phyloP scores from a whole-genome alignment of 768 basidiomycete species.

The Boletus coccyginus region DNA sequence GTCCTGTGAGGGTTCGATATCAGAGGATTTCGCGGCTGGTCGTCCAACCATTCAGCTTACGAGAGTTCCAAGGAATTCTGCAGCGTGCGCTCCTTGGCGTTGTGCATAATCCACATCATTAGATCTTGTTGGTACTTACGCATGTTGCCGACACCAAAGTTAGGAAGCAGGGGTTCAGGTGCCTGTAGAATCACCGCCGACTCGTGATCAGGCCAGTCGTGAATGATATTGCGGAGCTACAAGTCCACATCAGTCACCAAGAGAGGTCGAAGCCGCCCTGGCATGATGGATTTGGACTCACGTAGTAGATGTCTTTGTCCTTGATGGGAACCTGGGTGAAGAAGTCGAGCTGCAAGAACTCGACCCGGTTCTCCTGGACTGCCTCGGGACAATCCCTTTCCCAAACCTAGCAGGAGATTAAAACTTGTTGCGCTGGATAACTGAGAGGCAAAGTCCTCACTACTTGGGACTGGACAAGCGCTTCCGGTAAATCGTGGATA shows the following conservation, averaged over 20 bases:
- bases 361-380: slow-evolving; percentile 23
- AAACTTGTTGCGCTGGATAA: too few species aligned
- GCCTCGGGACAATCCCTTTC: slow-evolving; percentile 21
- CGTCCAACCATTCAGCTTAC: slow-evolving; percentile 14
- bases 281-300: slow-evolving; percentile 8
- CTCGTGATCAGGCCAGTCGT: slow-evolving; percentile 34
- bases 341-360: slow-evolving; percentile 32
- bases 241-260: neutral
- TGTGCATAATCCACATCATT: slow-evolving; percentile 29
- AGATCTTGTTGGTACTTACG: slow-evolving; percentile 31
- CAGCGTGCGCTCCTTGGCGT: slow-evolving; percentile 34
- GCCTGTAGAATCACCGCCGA: slow-evolving; percentile 31
- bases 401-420: slow-evolving; percentile 22
- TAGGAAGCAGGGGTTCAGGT: slow-evolving; percentile 32
- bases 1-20: slow-evolving; percentile 13
- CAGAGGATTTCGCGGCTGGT: neutral
- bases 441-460: slow-evolving; percentile 1
- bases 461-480: slow-evolving; percentile 19
- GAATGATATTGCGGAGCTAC: slow-evolving; percentile 26
- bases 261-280: too few species aligned
- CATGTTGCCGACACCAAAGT: slow-evolving; percentile 32
- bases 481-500: slow-evolving; percentile 31
- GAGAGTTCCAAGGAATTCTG: slow-evolving; percentile 26
- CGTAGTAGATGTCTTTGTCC: slow-evolving; percentile 33
- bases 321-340: slow-evolving; percentile 26